phyloP scores from a whole-genome alignment of 2,329 filamentous ascomycete species.

The Capronia coronata region DNA sequence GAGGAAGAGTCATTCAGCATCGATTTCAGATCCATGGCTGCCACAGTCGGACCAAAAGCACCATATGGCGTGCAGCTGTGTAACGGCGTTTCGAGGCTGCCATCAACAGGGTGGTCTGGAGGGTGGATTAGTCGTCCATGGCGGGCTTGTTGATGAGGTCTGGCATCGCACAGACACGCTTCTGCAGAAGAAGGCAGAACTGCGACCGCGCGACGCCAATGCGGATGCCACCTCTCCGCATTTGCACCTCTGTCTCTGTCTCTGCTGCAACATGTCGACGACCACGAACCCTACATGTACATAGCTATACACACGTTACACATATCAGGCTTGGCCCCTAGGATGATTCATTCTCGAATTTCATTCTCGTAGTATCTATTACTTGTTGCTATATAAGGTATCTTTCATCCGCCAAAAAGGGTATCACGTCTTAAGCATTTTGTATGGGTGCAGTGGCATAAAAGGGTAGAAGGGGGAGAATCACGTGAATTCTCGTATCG shows the following conservation, averaged over 20 bases:
- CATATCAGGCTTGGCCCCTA: constrained; percentile 1
- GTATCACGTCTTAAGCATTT: constrained; percentile 8
- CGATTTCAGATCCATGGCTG: constrained; percentile 29
- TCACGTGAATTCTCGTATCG: constrained; percentile 2
- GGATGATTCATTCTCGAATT: not conserved
- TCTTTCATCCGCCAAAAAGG: constrained; percentile 3
- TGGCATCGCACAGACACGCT: constrained; percentile 13
- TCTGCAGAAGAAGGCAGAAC: constrained; percentile 7
- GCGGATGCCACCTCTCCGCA: constrained; percentile 15
- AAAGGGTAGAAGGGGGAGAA: not conserved
- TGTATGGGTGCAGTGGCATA: not conserved
- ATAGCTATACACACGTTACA: constrained; percentile 9
- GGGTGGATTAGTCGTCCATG: constrained; percentile 13
- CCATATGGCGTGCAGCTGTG: constrained; percentile 24
- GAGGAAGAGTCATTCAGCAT: constrained; percentile 28
- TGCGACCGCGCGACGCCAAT: constrained; percentile 10
- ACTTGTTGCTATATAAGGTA: constrained; percentile 8
- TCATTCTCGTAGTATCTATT: constrained; percentile 2
- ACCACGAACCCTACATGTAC: too few species aligned
- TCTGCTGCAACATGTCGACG: not conserved
- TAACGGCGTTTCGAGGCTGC: constrained; percentile 20
- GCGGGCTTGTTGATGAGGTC: constrained; percentile 14
- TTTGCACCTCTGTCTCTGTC: too few species aligned
- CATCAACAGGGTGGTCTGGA: constrained; percentile 12
- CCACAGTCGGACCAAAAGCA: constrained; percentile 17